These are phyloP conservation scores for Pseudonitzschia multistriata DNA, from an alignment of 108 stramenopile genomes.

Conservation along the genomic window DNA sequence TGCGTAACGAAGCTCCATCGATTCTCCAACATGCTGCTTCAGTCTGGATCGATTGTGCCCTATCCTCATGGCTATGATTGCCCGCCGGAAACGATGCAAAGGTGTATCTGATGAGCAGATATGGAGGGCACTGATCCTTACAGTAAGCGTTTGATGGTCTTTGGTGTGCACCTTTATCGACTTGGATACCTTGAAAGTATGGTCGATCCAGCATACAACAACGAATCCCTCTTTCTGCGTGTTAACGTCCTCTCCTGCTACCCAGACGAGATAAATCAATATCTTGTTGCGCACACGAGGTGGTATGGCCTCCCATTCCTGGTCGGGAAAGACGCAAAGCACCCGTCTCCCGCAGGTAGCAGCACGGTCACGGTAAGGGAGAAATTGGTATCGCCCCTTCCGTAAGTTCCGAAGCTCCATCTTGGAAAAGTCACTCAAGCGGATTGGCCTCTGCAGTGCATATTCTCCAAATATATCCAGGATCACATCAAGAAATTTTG, in stretches of 20 bases:
- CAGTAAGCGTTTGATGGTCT: not conserved
- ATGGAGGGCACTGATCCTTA: not conserved
- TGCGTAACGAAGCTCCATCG: not conserved
- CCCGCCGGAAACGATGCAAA: not conserved
- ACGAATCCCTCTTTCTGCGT: slow-evolving; percentile 4
- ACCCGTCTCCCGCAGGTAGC: not conserved
- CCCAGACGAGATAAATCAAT: not conserved
- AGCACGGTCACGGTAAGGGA: slow-evolving; percentile 6
- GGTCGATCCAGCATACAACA: slow-evolving; percentile 6
- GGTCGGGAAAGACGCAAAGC: not conserved
- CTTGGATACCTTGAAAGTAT: not conserved
- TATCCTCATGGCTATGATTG: not conserved
- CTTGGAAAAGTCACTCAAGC: slow-evolving; percentile 1
- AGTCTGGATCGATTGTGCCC: slow-evolving; percentile 1
- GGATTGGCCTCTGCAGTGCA: slow-evolving; percentile 4
- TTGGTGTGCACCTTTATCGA: not conserved
- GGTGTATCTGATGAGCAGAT: slow-evolving; percentile 10
- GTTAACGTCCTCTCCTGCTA: not conserved
- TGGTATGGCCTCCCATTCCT: not conserved
- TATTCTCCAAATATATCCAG: slow-evolving; percentile 36
- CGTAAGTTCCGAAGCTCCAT: not conserved
- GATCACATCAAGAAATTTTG: slow-evolving; percentile 31
- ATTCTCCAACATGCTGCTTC: not conserved
- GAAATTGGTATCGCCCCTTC: slow-evolving; percentile 9
- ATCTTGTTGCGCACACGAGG: not conserved